phyloP scores from a whole-genome alignment of 116 monocot species.

The Posidonia oceanica region DNA sequence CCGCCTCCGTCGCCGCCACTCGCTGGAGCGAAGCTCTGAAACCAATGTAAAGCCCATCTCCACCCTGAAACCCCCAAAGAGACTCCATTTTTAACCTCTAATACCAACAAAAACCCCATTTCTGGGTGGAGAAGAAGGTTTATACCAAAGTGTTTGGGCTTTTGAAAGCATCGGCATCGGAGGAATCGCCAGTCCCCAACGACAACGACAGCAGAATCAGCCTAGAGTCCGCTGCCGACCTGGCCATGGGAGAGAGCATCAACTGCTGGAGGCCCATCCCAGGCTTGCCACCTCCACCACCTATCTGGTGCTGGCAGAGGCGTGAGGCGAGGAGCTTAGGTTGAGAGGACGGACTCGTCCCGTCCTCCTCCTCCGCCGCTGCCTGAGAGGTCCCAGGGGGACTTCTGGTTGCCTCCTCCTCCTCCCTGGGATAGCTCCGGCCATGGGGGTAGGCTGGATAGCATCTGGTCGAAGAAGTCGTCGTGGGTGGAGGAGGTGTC shows the following conservation, averaged over 20 bases:
- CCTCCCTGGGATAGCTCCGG: too few relatives aligned
- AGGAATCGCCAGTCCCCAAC: constrained; percentile 26
- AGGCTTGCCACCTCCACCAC: constrained; percentile 29
- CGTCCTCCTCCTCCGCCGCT: too few relatives aligned
- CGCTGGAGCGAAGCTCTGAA: constrained; percentile 40
- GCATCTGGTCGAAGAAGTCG: too few relatives aligned
- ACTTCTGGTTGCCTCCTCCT: too few relatives aligned
- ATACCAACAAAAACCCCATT: background rate
- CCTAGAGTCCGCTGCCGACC: constrained; percentile 14
- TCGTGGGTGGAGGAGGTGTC: constrained; percentile 14
- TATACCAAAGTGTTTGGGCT: too few relatives aligned
- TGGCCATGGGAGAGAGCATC: constrained; percentile 25
- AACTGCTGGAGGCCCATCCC: constrained; percentile 43
- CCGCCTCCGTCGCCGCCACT: too few relatives aligned
- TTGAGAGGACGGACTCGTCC: too few relatives aligned
- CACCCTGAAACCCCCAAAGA: constrained; percentile 21
- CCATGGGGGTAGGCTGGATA: too few relatives aligned
- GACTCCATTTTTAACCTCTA: background rate
- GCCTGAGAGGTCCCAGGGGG: too few relatives aligned
- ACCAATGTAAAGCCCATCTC: constrained; percentile 36
- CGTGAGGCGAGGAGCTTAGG: too few relatives aligned
- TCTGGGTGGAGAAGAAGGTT: too few relatives aligned
- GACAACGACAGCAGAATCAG: constrained; percentile 45
- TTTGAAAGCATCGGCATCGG: too few relatives aligned
- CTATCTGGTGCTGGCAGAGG: constrained; percentile 85